Conservation (phyloP, 306 rosid genomes). For the Crataegus laevigata region DNA sequence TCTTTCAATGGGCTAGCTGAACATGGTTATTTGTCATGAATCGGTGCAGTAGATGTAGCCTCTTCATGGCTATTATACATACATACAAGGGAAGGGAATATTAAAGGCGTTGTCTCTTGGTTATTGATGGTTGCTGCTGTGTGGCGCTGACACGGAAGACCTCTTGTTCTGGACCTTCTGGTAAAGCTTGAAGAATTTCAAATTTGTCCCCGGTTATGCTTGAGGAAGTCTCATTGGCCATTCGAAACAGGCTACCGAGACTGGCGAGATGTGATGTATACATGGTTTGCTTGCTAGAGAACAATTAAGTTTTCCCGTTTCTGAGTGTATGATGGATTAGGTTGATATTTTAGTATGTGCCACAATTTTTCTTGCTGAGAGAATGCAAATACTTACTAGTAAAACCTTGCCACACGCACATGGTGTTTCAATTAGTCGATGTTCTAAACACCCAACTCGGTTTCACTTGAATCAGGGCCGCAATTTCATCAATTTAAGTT, state of each 20-base stretch:
- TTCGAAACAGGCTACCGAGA: not conserved
- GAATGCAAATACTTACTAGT: not conserved
- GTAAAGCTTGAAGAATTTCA: not conserved
- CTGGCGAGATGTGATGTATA: not conserved
- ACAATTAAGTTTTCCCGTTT: not conserved
- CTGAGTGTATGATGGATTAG: not conserved
- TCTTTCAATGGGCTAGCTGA: conserved; percentile 17
- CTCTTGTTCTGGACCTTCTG: not conserved
- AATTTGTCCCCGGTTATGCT: not conserved
- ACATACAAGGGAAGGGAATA: not conserved
- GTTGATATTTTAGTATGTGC: not conserved
- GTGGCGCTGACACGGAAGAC: no score
- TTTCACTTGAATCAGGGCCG: no score
- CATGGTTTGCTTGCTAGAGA: not conserved
- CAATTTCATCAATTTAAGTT: no score
- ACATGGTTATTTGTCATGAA: conserved; percentile 28
- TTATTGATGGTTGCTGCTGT: not conserved
- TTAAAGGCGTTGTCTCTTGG: not conserved
- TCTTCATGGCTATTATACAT: not conserved
- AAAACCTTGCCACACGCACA: not conserved
- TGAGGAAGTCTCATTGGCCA: not conserved
- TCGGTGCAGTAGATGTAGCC: not conserved
- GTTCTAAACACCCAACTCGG: no score
- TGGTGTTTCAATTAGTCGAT: no score
- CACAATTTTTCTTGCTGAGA: not conserved